phyloP scores from a whole-genome alignment of 345 rosid genomes.

The Corymbia maculata region DNA sequence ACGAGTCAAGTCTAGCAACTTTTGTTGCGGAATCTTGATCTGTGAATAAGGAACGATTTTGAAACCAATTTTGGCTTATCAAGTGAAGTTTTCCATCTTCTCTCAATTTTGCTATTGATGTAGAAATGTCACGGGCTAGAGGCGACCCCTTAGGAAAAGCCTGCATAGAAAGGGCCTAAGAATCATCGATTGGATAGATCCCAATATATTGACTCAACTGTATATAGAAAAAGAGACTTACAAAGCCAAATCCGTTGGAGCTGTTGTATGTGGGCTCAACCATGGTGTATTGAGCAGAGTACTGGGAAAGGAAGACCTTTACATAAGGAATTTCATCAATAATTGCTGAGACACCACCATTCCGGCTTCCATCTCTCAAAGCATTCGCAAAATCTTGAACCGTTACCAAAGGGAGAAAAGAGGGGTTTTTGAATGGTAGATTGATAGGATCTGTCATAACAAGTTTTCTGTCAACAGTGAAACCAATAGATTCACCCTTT shows the following conservation, averaged over 20 bases:
- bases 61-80: slow-evolving; percentile 7
- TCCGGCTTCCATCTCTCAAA: slow-evolving; percentile 1
- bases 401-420: background rate
- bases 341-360: slow-evolving; percentile 14
- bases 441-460: background rate
- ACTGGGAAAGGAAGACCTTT: slow-evolving; percentile 22
- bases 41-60: background rate
- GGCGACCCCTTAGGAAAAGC: slow-evolving; percentile 18
- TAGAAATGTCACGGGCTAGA: slow-evolving; percentile 13
- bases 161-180: slow-evolving; percentile 1
- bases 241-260: slow-evolving; percentile 16
- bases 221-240: slow-evolving; percentile 1
- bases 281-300: slow-evolving; percentile 7
- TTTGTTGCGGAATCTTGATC: background rate
- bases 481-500: background rate
- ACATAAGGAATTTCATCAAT: slow-evolving; percentile 36
- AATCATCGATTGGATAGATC: background rate
- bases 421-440: background rate
- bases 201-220: background rate
- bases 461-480: slow-evolving; percentile 2
- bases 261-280: slow-evolving; percentile 10
- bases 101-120: slow-evolving; percentile 18
- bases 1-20: background rate
- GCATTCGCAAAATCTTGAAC: slow-evolving; percentile 13
- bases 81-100: slow-evolving; percentile 4